Evolutionary conservation across 2,329 filamentous ascomycete species (phyloP).

Genomic region (Hymenoscyphus albidus): DNA sequence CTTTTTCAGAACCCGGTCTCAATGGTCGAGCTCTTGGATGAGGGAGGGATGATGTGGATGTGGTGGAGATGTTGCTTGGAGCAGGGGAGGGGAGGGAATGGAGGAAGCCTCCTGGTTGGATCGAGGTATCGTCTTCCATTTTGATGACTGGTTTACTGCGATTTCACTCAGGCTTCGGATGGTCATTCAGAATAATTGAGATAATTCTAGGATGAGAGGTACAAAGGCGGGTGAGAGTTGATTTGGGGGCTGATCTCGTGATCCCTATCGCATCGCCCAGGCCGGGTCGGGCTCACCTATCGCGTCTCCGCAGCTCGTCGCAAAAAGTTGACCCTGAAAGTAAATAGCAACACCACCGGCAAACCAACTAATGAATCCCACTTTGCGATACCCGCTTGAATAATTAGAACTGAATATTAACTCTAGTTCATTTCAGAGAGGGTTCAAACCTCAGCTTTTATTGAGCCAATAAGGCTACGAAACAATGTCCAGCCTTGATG

Average conservation of each 20-base stretch:
- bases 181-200: not conserved
- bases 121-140: constrained; percentile 16
- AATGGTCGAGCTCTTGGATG: constrained; percentile 52
- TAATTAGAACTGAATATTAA: not conserved
- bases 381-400: not conserved
- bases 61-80: constrained; percentile 47
- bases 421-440: not conserved
- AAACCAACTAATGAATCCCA: not conserved
- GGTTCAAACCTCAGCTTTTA: not conserved
- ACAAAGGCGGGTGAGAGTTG: not conserved
- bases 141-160: not conserved
- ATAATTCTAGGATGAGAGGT: not conserved
- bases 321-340: not conserved
- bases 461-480: not conserved
- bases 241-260: not conserved
- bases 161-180: not conserved
- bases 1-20: constrained; percentile 54
- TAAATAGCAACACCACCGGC: not conserved
- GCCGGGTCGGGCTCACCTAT: too few species aligned
- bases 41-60: constrained; percentile 43
- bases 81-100: constrained; percentile 49
- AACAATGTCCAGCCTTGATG: constrained; percentile 31
- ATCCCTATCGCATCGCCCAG: not conserved
- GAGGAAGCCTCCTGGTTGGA: constrained; percentile 48
- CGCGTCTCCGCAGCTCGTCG: not conserved